Evolutionary conservation across 768 basidiomycete species (phyloP), one percentile per base, ranked within the genome.

Genomic region (Calocybe gangraenosa): DNA sequence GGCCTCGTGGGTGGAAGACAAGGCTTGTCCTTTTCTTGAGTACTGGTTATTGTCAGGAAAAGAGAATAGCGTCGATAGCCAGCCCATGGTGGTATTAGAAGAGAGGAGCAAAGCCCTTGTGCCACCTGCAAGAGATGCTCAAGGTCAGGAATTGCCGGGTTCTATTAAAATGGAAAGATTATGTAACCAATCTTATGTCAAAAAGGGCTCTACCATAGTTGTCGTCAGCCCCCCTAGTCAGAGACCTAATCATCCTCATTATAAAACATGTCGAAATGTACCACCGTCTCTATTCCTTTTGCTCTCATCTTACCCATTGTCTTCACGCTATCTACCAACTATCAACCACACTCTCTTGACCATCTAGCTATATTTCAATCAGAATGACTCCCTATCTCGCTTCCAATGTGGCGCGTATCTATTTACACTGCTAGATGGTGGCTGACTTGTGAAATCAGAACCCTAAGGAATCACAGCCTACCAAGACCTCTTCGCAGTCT

Each of bases 1-100:
- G 50, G 92, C 91, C 62, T 93, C 91, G 59, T 86, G 80, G 5
- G 92, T 93, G 13, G 80, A 81, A 23, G 78, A 79, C 53, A 92
- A 78, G 21, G 86, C 79, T 62, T 84, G 82, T 44, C 77, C 75
- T 60, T 74, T 75, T 47, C 80, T 67, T 25, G 71, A 57, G 50
- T 70, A 73, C 57, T 76, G 72, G 19, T 70, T 59, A 39, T 63
- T 63, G 51, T 76, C 72, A 42, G 72, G n/a, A 5, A 44, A 60
- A 17, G 76, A 70, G 65, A 89, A 88, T 45, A 87, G 68, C 53
- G 79, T 78, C 21, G 74, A 66, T 39, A 89, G 67, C 87, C 87
- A 89, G 66, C 81, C 79, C 87, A 89, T 89, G 47, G 40, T 47
- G 40, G 48, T n/a, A n/a, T n/a, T n/a, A n/a, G n/a, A n/a, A n/a